Conservation (phyloP, 345 rosid species). For the Brassica rapa region DNA sequence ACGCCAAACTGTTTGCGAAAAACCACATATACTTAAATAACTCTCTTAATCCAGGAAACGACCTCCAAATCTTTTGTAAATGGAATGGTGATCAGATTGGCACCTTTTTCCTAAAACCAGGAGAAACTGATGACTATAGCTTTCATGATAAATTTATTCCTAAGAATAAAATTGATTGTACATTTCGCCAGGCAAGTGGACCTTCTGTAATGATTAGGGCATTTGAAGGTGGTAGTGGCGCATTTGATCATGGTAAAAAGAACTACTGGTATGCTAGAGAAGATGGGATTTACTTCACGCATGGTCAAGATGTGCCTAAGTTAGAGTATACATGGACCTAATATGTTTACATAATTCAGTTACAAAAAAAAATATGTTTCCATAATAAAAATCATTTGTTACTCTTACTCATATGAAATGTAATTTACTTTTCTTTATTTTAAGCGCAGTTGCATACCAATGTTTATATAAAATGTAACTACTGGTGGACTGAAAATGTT, state of each 20-base stretch:
- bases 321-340: background rate
- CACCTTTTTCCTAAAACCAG: background rate
- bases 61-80: background rate
- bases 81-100: background rate
- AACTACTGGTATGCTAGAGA: background rate
- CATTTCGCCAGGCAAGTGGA: background rate
- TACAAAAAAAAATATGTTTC: background rate
- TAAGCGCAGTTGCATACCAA: background rate
- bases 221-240: background rate
- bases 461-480: too few relatives aligned
- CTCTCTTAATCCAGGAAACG: background rate
- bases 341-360: background rate
- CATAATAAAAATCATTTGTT: background rate
- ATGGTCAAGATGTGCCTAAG: background rate
- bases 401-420: background rate
- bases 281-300: slow-evolving; percentile 17
- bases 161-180: slow-evolving; percentile 5
- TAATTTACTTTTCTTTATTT: background rate
- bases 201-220: background rate
- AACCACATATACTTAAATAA: background rate
- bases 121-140: background rate
- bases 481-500: background rate
- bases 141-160: background rate
- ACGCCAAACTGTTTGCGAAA: background rate
- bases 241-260: background rate